Evolutionary conservation across 441 rosid species (phyloP), one percentile per base, ranked within the genome.

Genomic region (Theobroma grandiflorum): DNA sequence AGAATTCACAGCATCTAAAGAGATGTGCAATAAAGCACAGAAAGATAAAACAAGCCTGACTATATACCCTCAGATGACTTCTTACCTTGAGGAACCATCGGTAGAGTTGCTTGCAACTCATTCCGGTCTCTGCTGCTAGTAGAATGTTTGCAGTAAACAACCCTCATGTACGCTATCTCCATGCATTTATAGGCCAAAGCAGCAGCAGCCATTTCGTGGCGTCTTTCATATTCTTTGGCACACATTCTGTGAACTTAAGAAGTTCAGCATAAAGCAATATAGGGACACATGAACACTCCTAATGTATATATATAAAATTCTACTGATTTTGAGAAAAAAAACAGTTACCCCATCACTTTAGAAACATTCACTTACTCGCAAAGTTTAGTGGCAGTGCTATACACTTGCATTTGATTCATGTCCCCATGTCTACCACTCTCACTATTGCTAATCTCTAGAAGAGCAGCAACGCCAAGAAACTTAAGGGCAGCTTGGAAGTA

Each of bases 161-260:
- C 78, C 87, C 93, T 93, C 94, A 89, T 86, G 83, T 85, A 89
- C 38, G 97, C 98, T 74, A 93, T 94, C 85, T 95, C 98, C 87
- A 87, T 86, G 86, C 99, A 93, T 88, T 96, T 96, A 85, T 91
- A 93, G 62, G 97, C 97, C 93, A 95, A 86, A 81, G 97, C 86
- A 85, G 96, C 96, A 85, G 92, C 88, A 81, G 92, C 93, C 98
- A 91, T 90, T 80, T 95, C 97, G 63, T 77, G 73, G 63, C 79
- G 82, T 78, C 77, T 85, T 85, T 92, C 99, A 83, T 90, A 95
- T 81, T 88, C 94, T 72, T 63, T 81, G 77, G 97, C 98, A 84
- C 96, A 92, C 68, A 74, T 89, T 86, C 98, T 94, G 90, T 69
- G 55, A 84, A 59, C 69, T 73, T 63, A 22, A 70, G 82, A 76